Evolutionary conservation across 192 early-diverging fungal genomes (phyloP), one percentile per base, ranked within the genome.

Genomic region (Coemansia sp.): DNA sequence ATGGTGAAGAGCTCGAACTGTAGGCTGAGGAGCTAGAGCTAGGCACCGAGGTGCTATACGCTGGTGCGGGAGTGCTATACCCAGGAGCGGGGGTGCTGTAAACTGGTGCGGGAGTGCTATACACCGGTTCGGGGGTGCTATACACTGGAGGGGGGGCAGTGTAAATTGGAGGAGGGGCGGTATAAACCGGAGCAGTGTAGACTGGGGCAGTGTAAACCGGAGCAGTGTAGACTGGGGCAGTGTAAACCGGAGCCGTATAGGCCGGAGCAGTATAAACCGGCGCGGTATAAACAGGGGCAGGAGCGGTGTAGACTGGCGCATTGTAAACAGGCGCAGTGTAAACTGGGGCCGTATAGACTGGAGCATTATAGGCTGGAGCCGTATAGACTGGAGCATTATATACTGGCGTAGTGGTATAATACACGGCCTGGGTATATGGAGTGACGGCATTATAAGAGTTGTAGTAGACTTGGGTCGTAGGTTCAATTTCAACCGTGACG

Each of bases 401-500:
- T 1, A 50, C 55, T 15, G 68, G 68, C 31, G 42, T 15, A 1
- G 60, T 25, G 14, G 14, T 25, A 25, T 63, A 69, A 57, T 44
- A 38, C 36, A 8, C 34, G 64, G 51, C 17, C 27, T 27, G 23
- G 11, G 51, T 31, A 31, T 55, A 55, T 14, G 51, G 29, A 32
- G 53, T 4, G 23, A 29, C 51, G 1, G 29, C 25, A 7, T 25
- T 53, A 29, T 53, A 53, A 25, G 51, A 53, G 51, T 29, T 53
- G 51, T 29, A 29, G 51, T 64, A 45, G 10, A 63, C 21, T n/a
- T 64, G 67, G 1, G 46, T 62, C 31, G 69, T 66, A 14, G 69
- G 68, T 2, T 57, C 64, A 57, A 76, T 68, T 19, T 69, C 68
- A 39, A 63, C 12, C 1, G 73, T 67, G 37, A 69, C 61, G 2